Evolutionary conservation across 345 rosid species (phyloP), one percentile per base, ranked within the genome.

Genomic region (Cardamine occulta): DNA sequence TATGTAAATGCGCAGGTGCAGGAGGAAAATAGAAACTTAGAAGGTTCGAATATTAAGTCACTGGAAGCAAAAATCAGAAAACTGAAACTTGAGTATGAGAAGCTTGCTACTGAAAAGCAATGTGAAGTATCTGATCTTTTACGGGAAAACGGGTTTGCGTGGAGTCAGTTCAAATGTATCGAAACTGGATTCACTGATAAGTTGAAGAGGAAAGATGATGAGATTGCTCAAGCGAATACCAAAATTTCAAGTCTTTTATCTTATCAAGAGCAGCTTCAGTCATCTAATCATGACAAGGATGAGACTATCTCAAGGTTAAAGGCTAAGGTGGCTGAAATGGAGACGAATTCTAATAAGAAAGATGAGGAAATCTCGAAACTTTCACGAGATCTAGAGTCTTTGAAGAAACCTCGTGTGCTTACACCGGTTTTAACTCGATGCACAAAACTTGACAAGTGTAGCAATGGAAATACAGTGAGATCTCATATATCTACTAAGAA

Each of bases 71-170:
- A 87, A 74, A 42, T 81, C 39, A 79, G 83, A 76, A 87, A 79
- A 74, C 74, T 88, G 66, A 84, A 83, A 74, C 84, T 71, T 58
- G 84, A 91, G 57, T 83, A 68, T 45, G 79, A 84, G 80, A 85
- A 85, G 80, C 86, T 90, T 82, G 78, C 83, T 70, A 74, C 82
- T 19, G 90, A 87, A 62, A 89, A 82, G 85, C 72, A 66, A 32
- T 71, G 82, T 28, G 89, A 88, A 65, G 76, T 85, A 6, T 80
- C 93, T 44, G 81, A 84, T 5, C 84, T 91, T 19, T 4, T 80
- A 79, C 77, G 79, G 18, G 93, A 92, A 83, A 89, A 87, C 66
- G 80, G 84, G 49, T 94, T 94, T 74, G 80, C 86, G 2, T 86
- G 96, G 96, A 77, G 87, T 77, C 98, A 93, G 78, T 86, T 82